Base-by-base conservation (phyloP, 1,284 basidiomycete species). In the Puccinia triticina region DNA sequence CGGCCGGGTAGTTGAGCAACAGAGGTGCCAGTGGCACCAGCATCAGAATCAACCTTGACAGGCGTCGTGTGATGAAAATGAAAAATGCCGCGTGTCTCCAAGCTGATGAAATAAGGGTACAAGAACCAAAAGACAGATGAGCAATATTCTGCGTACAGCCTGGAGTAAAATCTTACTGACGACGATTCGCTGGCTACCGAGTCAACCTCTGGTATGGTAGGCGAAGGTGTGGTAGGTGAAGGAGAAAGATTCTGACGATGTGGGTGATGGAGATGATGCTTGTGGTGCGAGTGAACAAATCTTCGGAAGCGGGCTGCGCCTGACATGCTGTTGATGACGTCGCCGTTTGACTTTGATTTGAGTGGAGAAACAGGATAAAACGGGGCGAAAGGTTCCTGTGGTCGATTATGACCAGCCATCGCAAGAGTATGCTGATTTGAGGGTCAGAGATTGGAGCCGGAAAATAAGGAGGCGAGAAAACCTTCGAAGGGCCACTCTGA, bases 1-100 rank as follows among this genome's bases (percentile, higher is more conserved):
- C 80, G 57, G 26, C 80, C 80, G 40, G 80, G 61, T 16, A 82
- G 50, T 53, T 76, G 53, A 18, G 73, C 32, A 37, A 75, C 32
- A 3, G 73, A 75, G 5, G 50, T 57, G 18, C 73, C 73, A 16
- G 50, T 57, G n/a, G 55, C 55, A 40, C 73, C 73, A 59, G 73
- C 73, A 4, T 18, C 4, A 43, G 73, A 75, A 43, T 75, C 73
- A 43, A 46, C 1, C n/a, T 75, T 75, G 23, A 75, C 73, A 8
- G 55, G 32, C 11, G 50, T 75, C 10, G 50, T 29, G 12, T 59
- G 73, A 59, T 34, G 55, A 29, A 59, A 40, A 59, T 34, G 55
- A 29, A 59, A 40, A n/a, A 57, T 29, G n/a, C 12, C 40, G 46
- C 66, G 40, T 26, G 66, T 26, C 16, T 69, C 37, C 43, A 69